A percentile compares a stretch with the other conserved stretches of the same genome.
Conservation (phyloP, 2,329 filamentous ascomycete species). For the Talaromyces sp. region DNA sequence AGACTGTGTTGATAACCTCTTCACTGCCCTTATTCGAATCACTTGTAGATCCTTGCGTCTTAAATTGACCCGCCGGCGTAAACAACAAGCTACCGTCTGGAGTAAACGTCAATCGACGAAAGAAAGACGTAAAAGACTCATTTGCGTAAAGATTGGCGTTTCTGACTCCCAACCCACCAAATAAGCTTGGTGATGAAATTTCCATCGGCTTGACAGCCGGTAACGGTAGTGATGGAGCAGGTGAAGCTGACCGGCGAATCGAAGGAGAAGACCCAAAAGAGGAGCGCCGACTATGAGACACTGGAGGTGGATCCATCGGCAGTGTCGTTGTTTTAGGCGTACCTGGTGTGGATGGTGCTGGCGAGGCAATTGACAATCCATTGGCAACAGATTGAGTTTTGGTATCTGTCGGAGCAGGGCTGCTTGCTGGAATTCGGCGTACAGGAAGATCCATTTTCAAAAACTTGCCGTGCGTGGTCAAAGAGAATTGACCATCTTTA, state of each 20-base stretch:
- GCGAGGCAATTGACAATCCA: conserved; percentile 61
- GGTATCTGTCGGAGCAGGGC: conserved; percentile 78
- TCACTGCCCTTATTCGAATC: conserved; percentile 69
- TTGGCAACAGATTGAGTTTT: conserved; percentile 29
- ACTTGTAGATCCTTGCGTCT: conserved; percentile 64
- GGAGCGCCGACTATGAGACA: conserved; percentile 88
- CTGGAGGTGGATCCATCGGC: conserved; percentile 93
- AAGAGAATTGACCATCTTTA: conserved; percentile 90
- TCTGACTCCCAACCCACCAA: conserved; percentile 61
- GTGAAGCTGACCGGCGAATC: conserved; percentile 79
- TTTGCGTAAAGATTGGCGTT: conserved; percentile 93
- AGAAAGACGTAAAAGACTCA: conserved; percentile 95
- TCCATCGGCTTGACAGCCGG: conserved; percentile 94
- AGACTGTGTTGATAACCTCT: conserved; percentile 93
- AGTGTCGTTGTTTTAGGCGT: conserved; percentile 84
- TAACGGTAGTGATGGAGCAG: conserved; percentile 85
- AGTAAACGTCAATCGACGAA: conserved; percentile 86
- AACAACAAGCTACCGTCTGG: conserved; percentile 91
- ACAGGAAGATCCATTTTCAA: conserved; percentile 91
- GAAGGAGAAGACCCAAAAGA: conserved; percentile 79
- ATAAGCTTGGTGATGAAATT: conserved; percentile 69
- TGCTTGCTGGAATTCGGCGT: conserved; percentile 82
- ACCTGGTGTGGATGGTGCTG: conserved; percentile 82
- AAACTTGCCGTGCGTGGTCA: conserved; percentile 72
- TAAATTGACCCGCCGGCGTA: conserved; percentile 93